phyloP scores from a whole-genome alignment of 805 yeast species.

The Lachancea nothofagi region DNA sequence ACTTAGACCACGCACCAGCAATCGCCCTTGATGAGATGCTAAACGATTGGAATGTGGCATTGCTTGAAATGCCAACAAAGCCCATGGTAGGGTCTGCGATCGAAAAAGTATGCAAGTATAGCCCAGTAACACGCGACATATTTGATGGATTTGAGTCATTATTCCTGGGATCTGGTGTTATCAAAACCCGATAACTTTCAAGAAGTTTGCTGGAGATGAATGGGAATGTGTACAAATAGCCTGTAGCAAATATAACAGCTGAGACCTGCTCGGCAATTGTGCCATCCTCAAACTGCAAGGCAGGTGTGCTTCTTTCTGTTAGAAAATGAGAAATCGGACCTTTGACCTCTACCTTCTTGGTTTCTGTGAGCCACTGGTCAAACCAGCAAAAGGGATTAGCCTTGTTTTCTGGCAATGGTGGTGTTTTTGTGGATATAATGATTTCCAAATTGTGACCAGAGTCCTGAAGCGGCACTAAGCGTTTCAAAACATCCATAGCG shows the following conservation, averaged over 20 bases:
- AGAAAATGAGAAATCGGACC: constrained; percentile 31
- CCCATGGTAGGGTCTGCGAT: constrained; percentile 43
- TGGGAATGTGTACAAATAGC: constrained; percentile 34
- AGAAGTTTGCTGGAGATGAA: constrained; percentile 14
- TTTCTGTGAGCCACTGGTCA: constrained; percentile 31
- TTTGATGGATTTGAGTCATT: constrained; percentile 15
- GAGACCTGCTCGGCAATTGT: constrained; percentile 30
- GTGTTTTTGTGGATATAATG: constrained; percentile 65
- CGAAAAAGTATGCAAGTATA: constrained; percentile 44
- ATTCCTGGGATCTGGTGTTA: constrained; percentile 17
- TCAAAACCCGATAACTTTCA: constrained; percentile 14
- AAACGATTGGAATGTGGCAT: constrained; percentile 21
- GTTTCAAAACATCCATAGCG: constrained; percentile 39
- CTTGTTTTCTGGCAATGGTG: constrained; percentile 30
- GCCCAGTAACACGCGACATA: constrained; percentile 34
- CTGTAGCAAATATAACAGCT: constrained; percentile 43
- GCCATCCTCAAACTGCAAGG: constrained; percentile 32
- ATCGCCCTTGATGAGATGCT: constrained; percentile 18
- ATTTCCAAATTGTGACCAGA: constrained; percentile 28
- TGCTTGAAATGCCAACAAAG: constrained; percentile 36
- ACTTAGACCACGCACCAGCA: constrained; percentile 15
- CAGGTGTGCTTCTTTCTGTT: constrained; percentile 16
- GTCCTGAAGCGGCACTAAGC: constrained; percentile 29
- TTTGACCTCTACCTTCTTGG: constrained; percentile 28
- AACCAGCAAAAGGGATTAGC: constrained; percentile 42